phyloP scores from a whole-genome alignment of 768 basidiomycete species.

The Hygrophorus pudorinus region DNA sequence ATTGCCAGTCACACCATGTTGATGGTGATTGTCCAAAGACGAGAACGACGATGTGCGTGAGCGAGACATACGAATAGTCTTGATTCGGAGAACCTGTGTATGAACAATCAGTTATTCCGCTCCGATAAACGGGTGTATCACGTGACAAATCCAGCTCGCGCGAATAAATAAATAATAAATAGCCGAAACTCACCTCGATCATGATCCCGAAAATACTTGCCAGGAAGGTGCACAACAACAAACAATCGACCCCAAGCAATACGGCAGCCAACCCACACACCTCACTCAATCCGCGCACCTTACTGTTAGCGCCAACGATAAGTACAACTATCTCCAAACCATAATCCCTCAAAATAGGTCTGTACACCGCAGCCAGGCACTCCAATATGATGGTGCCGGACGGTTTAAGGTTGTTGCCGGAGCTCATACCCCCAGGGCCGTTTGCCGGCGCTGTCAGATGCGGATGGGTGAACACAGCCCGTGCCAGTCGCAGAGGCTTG shows the following conservation, averaged over 20 bases:
- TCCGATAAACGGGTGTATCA: not conserved
- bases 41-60: conserved; percentile 25
- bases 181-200: conserved; percentile 62
- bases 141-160: not conserved
- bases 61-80: conserved; percentile 39
- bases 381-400: conserved; percentile 80
- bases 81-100: conserved; percentile 59
- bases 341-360: conserved; percentile 86
- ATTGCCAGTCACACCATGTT: not conserved
- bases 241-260: conserved; percentile 78
- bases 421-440: conserved; percentile 24
- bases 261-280: conserved; percentile 93
- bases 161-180: not conserved
- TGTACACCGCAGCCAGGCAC: conserved; percentile 69
- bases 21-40: not conserved
- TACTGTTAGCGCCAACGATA: conserved; percentile 74
- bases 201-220: conserved; percentile 85
- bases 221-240: conserved; percentile 85
- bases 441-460: conserved; percentile 40
- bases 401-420: conserved; percentile 42
- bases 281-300: conserved; percentile 83
- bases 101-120: not conserved
- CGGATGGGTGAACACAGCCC: conserved; percentile 81
- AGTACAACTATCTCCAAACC: conserved; percentile 87
- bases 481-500: conserved; percentile 87